phyloP scores from a whole-genome alignment of 805 yeast species.

The Debaryomyces castellii region DNA sequence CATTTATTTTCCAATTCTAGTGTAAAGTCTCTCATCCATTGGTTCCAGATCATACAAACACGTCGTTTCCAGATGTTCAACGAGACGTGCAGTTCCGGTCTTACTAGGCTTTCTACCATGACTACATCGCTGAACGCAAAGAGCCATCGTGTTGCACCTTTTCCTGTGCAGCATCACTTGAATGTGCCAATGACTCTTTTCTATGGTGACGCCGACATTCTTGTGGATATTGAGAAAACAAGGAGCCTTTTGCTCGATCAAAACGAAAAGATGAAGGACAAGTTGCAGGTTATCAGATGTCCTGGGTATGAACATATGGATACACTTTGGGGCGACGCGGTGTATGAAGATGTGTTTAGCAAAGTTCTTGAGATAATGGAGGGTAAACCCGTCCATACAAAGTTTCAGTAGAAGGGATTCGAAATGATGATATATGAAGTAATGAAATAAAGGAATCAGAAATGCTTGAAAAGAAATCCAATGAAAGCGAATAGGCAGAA shows the following conservation, averaged over 20 bases:
- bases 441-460: too few relatives aligned
- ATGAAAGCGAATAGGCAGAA: too few relatives aligned
- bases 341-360: slow-evolving; percentile 23
- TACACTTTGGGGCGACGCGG: slow-evolving; percentile 28
- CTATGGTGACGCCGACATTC: slow-evolving; percentile 27
- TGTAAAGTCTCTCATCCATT: slow-evolving; percentile 27
- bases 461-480: too few relatives aligned
- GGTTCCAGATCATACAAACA: slow-evolving; percentile 31
- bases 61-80: slow-evolving; percentile 33
- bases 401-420: too few relatives aligned
- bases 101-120: slow-evolving; percentile 18
- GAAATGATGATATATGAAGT: too few relatives aligned
- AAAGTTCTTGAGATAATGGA: slow-evolving; percentile 6
- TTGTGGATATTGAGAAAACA: slow-evolving; percentile 28
- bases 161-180: slow-evolving; percentile 28
- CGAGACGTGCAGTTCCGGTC: slow-evolving; percentile 25
- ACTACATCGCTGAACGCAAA: slow-evolving; percentile 14
- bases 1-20: slow-evolving; percentile 30
- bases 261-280: slow-evolving; percentile 21
- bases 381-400: too few relatives aligned
- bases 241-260: slow-evolving; percentile 20
- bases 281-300: slow-evolving; percentile 17
- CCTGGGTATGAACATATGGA: slow-evolving; percentile 33
- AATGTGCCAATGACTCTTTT: slow-evolving; percentile 27
- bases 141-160: slow-evolving; percentile 23